A percentile compares a stretch with the other conserved stretches of the same genome.
phyloP scores from a whole-genome alignment of 331 rosid genomes.

The Quercus phellos region DNA sequence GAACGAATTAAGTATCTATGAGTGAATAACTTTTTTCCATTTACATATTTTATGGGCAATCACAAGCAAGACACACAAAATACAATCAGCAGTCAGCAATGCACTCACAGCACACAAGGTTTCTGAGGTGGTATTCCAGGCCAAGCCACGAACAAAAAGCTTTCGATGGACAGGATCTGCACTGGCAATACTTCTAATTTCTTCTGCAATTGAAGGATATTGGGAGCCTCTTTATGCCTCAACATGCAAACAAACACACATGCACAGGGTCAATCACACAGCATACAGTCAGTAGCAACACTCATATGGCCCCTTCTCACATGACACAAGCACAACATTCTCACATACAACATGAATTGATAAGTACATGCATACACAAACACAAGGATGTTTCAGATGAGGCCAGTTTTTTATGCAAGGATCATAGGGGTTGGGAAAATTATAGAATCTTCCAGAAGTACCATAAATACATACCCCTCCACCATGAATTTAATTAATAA shows the following conservation, averaged over 20 bases:
- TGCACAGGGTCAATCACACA: constrained; percentile 75
- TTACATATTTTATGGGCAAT: constrained; percentile 16
- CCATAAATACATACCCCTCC: too few relatives aligned
- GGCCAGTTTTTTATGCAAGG: neutral
- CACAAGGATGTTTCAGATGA: neutral
- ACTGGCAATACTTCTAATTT: constrained; percentile 74
- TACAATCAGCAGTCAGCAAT: constrained; percentile 49
- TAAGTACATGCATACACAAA: constrained; percentile 7
- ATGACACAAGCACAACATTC: constrained; percentile 36
- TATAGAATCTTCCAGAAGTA: too few relatives aligned
- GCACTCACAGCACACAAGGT: constrained; percentile 89
- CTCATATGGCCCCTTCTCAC: constrained; percentile 21
- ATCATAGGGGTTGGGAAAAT: neutral
- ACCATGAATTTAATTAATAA: too few relatives aligned
- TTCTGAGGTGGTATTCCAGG: constrained; percentile 69
- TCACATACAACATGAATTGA: constrained; percentile 20
- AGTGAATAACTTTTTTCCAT: neutral
- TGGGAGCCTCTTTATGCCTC: constrained; percentile 84
- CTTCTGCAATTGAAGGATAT: constrained; percentile 78
- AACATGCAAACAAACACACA: constrained; percentile 91
- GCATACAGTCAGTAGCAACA: constrained; percentile 45
- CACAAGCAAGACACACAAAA: constrained; percentile 51
- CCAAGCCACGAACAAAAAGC: constrained; percentile 93
- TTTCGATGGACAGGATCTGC: constrained; percentile 74
- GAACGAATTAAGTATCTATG: neutral